Evolutionary conservation across 371 early-diverging fungal genomes (phyloP).

Genomic region (Mycotypha africana): DNA sequence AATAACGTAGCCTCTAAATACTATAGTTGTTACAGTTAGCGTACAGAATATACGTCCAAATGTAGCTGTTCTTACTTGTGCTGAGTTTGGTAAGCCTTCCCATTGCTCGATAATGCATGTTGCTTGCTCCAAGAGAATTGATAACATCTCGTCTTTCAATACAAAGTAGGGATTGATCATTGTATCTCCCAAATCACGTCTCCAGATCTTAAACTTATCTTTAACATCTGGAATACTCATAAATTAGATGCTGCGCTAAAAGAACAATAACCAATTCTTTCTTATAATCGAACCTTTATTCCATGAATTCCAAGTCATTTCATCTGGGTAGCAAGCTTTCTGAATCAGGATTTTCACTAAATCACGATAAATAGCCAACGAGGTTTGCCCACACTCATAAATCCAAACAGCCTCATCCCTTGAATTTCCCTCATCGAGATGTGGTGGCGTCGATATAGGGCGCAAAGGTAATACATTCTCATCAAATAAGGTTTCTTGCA

Average conservation of each 20-base stretch:
- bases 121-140: conserved; percentile 51
- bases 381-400: conserved; percentile 27
- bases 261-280: no score
- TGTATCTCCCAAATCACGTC: conserved; percentile 73
- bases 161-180: conserved; percentile 69
- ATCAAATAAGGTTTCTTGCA: conserved; percentile 64
- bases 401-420: conserved; percentile 23
- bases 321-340: conserved; percentile 56
- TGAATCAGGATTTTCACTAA: conserved; percentile 46
- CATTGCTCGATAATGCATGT: conserved; percentile 35
- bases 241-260: no score
- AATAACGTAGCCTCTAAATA: conserved; percentile 60
- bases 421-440: conserved; percentile 11
- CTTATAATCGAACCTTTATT: conserved; percentile 46
- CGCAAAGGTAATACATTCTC: conserved; percentile 27
- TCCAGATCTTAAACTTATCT: conserved; percentile 64
- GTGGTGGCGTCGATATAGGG: conserved; percentile 4
- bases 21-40: conserved; percentile 13
- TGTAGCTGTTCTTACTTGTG: conserved; percentile 11
- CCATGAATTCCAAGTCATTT: conserved; percentile 54
- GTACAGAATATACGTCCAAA: background rate
- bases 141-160: conserved; percentile 58
- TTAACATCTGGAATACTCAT: conserved; percentile 45
- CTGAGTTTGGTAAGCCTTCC: conserved; percentile 17
- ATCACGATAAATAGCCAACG: conserved; percentile 41